Conservation (phyloP, 2,329 filamentous ascomycete species). For the Colletotrichum sp. region DNA sequence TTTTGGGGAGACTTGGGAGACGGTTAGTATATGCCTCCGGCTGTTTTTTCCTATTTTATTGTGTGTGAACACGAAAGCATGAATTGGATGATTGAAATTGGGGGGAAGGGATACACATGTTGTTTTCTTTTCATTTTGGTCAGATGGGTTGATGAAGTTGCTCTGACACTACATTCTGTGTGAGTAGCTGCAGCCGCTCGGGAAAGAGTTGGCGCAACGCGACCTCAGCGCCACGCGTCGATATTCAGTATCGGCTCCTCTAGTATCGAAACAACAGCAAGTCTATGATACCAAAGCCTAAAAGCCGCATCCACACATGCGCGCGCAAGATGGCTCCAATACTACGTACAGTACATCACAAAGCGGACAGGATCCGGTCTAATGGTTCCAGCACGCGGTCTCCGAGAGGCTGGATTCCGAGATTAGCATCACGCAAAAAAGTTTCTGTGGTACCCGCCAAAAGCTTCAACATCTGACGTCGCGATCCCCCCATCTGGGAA, state of each 20-base stretch:
- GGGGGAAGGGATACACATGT: not conserved
- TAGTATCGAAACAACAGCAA: not conserved
- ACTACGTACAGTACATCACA: not conserved
- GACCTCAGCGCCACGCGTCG: slow-evolving; percentile 14
- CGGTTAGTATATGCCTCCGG: slow-evolving; percentile 18
- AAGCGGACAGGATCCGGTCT: not conserved
- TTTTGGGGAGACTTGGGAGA: slow-evolving; percentile 35
- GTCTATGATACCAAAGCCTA: not conserved
- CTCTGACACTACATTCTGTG: slow-evolving; percentile 2
- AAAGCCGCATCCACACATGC: not conserved
- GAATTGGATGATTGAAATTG: not conserved
- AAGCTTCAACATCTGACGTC: not conserved
- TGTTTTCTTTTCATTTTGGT: not conserved
- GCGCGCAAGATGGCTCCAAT: not conserved
- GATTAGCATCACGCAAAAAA: not conserved
- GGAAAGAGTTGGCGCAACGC: slow-evolving; percentile 14
- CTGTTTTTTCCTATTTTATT: not conserved
- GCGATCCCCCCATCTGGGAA: not conserved
- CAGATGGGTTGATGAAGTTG: not conserved
- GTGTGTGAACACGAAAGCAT: not conserved
- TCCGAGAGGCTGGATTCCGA: not conserved
- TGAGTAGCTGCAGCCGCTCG: slow-evolving; percentile 9
- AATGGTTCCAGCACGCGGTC: not conserved
- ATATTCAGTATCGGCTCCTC: slow-evolving; percentile 9
- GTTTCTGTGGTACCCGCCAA: not conserved